Evolutionary conservation across 192 early-diverging fungal genomes (phyloP).

Genomic region (Gorgonomyces haynaldii): DNA sequence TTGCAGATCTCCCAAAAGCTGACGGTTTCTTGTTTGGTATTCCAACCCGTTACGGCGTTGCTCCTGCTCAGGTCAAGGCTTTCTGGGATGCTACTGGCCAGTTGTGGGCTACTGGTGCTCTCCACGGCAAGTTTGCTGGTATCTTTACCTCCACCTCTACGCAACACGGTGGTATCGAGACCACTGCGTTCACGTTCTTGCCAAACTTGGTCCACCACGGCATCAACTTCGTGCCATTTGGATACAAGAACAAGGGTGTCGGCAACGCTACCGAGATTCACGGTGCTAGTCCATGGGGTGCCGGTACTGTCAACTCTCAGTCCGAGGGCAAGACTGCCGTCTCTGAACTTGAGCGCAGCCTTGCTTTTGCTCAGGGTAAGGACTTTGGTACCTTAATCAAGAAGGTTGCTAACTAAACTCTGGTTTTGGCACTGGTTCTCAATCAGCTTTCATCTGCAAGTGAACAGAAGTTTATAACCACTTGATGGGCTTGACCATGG

Average conservation of each 20-base stretch:
- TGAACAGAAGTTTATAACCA: too few relatives aligned
- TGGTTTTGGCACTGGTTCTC: too few relatives aligned
- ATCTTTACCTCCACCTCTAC: constrained; percentile 62
- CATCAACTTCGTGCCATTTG: constrained; percentile 65
- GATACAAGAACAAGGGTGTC: constrained; percentile 23
- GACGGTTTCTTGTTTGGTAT: constrained; percentile 51
- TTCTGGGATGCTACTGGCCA: constrained; percentile 54
- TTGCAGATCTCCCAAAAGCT: constrained; percentile 22
- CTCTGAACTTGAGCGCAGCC: constrained; percentile 46
- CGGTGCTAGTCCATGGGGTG: constrained; percentile 59
- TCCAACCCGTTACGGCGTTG: constrained; percentile 49
- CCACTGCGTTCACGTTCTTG: constrained; percentile 52
- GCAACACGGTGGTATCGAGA: constrained; percentile 75
- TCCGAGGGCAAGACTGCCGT: constrained; percentile 55
- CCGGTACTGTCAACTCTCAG: constrained; percentile 50
- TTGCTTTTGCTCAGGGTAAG: constrained; percentile 32
- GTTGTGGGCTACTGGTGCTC: constrained; percentile 41
- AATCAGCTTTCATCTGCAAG: too few relatives aligned
- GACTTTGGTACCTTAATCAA: constrained; percentile 22
- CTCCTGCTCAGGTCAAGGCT: constrained; percentile 69
- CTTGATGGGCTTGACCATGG: too few relatives aligned
- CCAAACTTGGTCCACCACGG: constrained; percentile 68
- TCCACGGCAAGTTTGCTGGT: constrained; percentile 61
- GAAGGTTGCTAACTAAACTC: too few relatives aligned
- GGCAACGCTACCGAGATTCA: constrained; percentile 47